Evolutionary conservation across 164 flowering plant genomes (phyloP).

Genomic region (Sedum album): DNA sequence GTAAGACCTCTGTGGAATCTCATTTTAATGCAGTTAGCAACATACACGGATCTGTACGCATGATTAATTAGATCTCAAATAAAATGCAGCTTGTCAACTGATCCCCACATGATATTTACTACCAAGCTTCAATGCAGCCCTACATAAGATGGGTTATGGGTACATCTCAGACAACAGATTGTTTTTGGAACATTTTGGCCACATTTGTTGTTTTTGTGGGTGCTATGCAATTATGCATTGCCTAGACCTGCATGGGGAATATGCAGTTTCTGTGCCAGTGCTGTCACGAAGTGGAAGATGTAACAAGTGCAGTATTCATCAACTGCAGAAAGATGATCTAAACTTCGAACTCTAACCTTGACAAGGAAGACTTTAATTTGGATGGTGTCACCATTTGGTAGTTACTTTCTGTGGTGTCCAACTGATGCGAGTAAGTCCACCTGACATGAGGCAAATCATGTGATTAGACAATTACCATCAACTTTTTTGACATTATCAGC

Average conservation of each 20-base stretch:
- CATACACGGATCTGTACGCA: background rate
- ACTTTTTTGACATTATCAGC: background rate
- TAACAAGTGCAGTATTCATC: background rate
- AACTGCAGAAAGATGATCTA: background rate
- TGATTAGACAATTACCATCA: background rate
- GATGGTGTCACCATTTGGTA: background rate
- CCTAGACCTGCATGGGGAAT: background rate
- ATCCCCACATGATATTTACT: background rate
- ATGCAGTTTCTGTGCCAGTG: too few relatives aligned
- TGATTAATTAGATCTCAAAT: background rate
- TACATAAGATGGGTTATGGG: background rate
- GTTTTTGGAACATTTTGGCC: too few relatives aligned
- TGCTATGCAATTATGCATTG: background rate
- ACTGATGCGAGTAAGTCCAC: background rate
- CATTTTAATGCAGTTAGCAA: background rate
- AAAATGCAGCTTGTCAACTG: background rate
- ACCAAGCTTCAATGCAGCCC: background rate
- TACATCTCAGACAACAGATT: background rate
- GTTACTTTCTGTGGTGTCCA: background rate
- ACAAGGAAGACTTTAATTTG: background rate
- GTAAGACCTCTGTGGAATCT: background rate
- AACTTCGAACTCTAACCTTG: background rate
- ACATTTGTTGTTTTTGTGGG: background rate
- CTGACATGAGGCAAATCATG: background rate
- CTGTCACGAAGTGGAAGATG: background rate